Evolutionary conservation across 345 rosid species (phyloP).

Genomic region (Brassica cretica): DNA sequence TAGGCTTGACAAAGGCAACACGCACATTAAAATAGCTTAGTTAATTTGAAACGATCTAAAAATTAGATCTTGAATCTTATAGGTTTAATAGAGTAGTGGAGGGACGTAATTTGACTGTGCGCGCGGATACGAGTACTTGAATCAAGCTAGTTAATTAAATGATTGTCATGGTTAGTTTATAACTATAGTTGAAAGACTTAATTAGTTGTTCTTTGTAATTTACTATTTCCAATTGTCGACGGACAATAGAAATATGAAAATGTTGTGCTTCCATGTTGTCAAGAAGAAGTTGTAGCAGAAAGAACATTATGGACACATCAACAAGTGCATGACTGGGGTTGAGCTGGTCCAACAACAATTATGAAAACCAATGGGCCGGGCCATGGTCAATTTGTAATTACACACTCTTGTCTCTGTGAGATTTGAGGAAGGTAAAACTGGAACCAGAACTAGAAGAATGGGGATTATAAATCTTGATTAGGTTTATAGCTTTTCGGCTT

Average conservation of each 20-base stretch:
- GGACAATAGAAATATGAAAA: neutral
- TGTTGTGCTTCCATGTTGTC: neutral
- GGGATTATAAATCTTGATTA: neutral
- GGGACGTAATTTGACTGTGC: neutral
- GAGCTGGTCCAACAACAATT: constrained; percentile 1
- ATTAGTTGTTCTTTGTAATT: neutral
- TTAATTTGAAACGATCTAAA: neutral
- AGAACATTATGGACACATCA: neutral
- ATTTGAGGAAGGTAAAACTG: neutral
- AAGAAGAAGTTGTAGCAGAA: neutral
- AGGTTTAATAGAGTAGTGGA: neutral
- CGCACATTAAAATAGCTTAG: neutral
- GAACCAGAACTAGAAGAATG: neutral
- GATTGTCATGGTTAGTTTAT: neutral
- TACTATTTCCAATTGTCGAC: neutral
- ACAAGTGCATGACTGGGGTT: neutral
- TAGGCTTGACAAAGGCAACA: neutral
- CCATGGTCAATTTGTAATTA: neutral
- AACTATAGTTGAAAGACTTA: neutral
- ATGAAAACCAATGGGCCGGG: constrained; percentile 18
- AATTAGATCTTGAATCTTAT: neutral
- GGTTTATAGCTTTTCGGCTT: neutral
- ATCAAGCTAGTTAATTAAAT: neutral
- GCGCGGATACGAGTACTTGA: neutral
- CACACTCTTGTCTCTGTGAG: neutral